Conservation (phyloP, 129 eudicot genomes). For the Gnaphalium uliginosum region DNA sequence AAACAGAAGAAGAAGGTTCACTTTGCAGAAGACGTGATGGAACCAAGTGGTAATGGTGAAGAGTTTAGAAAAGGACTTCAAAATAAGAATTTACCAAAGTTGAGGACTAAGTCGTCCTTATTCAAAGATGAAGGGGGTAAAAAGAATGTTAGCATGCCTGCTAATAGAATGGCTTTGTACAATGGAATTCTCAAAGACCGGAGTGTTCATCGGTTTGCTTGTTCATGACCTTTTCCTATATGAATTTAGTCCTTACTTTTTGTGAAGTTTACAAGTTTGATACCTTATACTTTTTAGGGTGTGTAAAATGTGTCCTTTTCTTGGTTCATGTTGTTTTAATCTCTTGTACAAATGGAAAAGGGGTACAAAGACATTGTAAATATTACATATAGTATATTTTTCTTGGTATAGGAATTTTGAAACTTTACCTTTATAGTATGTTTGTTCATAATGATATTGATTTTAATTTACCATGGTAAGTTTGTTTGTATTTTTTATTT, state of each 20-base stretch:
- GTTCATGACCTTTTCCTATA: slow-evolving; percentile 37
- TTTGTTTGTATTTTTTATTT: too few relatives aligned
- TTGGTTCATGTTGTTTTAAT: background rate
- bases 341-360: slow-evolving; percentile 8
- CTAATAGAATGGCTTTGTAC: slow-evolving; percentile 72
- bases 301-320: slow-evolving; percentile 12
- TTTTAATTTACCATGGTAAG: too few relatives aligned
- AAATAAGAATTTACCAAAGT: slow-evolving; percentile 18
- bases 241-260: slow-evolving; percentile 2
- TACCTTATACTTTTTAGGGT: slow-evolving; percentile 2
- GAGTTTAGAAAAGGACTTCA: slow-evolving; percentile 54
- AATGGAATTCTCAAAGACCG: slow-evolving; percentile 73
- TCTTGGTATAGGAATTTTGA: background rate
- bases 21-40: slow-evolving; percentile 89
- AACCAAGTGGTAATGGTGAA: slow-evolving; percentile 69
- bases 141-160: slow-evolving; percentile 50
- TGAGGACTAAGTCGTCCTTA: slow-evolving; percentile 29
- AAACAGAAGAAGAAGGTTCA: slow-evolving; percentile 75
- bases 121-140: slow-evolving; percentile 35
- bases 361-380: background rate
- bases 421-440: too few relatives aligned
- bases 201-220: slow-evolving; percentile 48
- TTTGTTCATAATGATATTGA: too few relatives aligned
- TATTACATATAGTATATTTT: background rate
- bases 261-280: slow-evolving; percentile 20